Conservation (phyloP, 2,329 filamentous ascomycete genomes). For the Fusarium tupiense region DNA sequence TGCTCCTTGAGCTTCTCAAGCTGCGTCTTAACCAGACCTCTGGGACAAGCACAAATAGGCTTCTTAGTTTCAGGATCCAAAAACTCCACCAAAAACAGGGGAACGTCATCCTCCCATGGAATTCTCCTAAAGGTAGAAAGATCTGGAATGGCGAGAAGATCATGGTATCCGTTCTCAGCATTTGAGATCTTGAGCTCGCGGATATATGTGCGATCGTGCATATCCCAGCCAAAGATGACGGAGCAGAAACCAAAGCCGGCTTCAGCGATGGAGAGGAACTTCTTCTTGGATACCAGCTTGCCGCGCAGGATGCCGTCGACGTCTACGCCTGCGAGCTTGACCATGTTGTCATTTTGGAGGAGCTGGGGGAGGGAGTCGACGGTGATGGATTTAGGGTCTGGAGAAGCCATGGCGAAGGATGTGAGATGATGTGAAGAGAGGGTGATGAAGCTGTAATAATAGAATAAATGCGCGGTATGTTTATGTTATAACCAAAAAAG, state of each 20-base stretch:
- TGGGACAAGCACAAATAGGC: constrained; percentile 80
- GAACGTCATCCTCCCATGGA: constrained; percentile 88
- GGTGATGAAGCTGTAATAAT: neutral
- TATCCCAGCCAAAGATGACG: constrained; percentile 95
- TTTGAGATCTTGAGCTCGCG: constrained; percentile 88
- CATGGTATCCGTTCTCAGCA: constrained; percentile 88
- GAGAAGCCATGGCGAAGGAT: constrained; percentile 40
- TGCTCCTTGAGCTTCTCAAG: constrained; percentile 72
- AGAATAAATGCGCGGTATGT: neutral
- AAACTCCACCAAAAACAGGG: constrained; percentile 87
- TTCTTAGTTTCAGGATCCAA: constrained; percentile 79
- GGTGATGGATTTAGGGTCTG: constrained; percentile 58
- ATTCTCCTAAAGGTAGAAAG: constrained; percentile 81
- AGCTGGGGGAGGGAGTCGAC: constrained; percentile 71
- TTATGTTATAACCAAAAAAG: neutral
- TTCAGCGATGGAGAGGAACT: constrained; percentile 85
- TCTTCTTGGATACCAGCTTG: constrained; percentile 91
- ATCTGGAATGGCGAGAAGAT: constrained; percentile 85
- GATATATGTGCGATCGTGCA: constrained; percentile 93
- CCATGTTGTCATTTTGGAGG: constrained; percentile 76
- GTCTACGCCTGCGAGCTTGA: constrained; percentile 90
- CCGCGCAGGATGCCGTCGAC: constrained; percentile 88
- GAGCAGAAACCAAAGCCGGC: constrained; percentile 93
- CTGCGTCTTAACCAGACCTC: constrained; percentile 76
- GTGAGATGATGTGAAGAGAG: neutral